Evolutionary conservation across 805 yeast species (phyloP).

Genomic region (Helenozyma baotianmanensis): DNA sequence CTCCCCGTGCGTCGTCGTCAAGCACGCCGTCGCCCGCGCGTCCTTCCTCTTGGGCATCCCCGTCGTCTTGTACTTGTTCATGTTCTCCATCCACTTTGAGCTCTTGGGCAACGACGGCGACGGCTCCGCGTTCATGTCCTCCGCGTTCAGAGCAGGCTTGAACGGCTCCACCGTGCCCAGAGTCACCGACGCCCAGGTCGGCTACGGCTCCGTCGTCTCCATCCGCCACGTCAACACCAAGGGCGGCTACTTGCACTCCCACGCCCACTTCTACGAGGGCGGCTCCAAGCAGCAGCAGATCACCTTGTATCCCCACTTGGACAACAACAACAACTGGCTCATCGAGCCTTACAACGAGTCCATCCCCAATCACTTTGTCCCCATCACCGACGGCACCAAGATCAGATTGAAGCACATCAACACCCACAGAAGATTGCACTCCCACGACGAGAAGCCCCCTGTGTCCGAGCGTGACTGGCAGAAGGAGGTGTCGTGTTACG

Average conservation of each 20-base stretch:
- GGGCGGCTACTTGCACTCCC: slow-evolving; percentile 86
- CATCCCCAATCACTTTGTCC: slow-evolving; percentile 55
- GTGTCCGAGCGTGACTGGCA: slow-evolving; percentile 79
- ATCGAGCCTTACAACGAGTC: slow-evolving; percentile 64
- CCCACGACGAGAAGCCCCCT: slow-evolving; percentile 80
- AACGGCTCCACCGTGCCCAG: slow-evolving; percentile 57
- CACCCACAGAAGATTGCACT: slow-evolving; percentile 67
- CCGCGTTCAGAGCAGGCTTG: slow-evolving; percentile 66
- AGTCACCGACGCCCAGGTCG: slow-evolving; percentile 60
- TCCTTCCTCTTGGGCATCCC: slow-evolving; percentile 56
- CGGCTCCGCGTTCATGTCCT: slow-evolving; percentile 66
- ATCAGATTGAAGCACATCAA: slow-evolving; percentile 59
- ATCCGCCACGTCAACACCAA: slow-evolving; percentile 65
- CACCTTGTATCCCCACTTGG: slow-evolving; percentile 76
- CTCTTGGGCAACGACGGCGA: slow-evolving; percentile 59
- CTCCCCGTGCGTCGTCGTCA: slow-evolving; percentile 37
- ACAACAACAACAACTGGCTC: slow-evolving; percentile 67
- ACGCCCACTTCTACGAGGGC: slow-evolving; percentile 61
- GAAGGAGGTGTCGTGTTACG: slow-evolving; percentile 75
- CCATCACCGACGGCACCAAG: slow-evolving; percentile 63
- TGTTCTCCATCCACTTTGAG: slow-evolving; percentile 62
- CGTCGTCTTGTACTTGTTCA: slow-evolving; percentile 45
- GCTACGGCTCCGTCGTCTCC: slow-evolving; percentile 64
- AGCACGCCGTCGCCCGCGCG: slow-evolving; percentile 51
- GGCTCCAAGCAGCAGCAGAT: slow-evolving; percentile 85